phyloP scores from a whole-genome alignment of 2,329 filamentous ascomycete species.

The Capronia epimyces region DNA sequence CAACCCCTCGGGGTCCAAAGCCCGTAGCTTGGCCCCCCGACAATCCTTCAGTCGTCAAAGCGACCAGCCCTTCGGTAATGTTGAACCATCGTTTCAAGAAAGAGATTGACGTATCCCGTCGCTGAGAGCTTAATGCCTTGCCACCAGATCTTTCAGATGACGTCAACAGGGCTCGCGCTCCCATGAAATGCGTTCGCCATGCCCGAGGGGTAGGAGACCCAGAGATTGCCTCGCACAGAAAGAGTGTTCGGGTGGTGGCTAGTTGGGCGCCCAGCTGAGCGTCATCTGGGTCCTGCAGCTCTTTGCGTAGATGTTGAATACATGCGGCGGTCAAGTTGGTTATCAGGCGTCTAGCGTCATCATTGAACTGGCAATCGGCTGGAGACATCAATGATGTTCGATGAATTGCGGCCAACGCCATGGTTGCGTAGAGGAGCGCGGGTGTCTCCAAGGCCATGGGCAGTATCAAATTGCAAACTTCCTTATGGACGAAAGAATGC shows the following conservation, averaged over 20 bases:
- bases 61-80: conserved; percentile 10
- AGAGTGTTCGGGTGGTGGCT: conserved; percentile 41
- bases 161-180: conserved; percentile 38
- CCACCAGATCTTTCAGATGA: neutral
- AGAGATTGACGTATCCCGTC: conserved; percentile 32
- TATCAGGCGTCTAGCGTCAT: conserved; percentile 37
- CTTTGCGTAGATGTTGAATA: conserved; percentile 38
- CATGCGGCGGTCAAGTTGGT: conserved; percentile 39
- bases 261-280: conserved; percentile 31
- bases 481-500: conserved; percentile 4
- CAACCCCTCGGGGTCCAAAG: neutral
- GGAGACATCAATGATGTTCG: conserved; percentile 36
- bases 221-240: conserved; percentile 42
- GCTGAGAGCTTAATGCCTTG: conserved; percentile 22
- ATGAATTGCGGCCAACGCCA: conserved; percentile 42
- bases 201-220: conserved; percentile 37
- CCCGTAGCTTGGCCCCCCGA: neutral
- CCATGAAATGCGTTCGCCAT: conserved; percentile 42
- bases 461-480: conserved; percentile 41
- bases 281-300: conserved; percentile 32
- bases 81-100: conserved; percentile 38
- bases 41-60: conserved; percentile 7
- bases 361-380: conserved; percentile 36
- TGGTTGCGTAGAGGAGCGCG: conserved; percentile 41
- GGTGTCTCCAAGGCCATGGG: conserved; percentile 42